Evolutionary conservation across 129 eudicot genomes (phyloP).

Genomic region (Apium graveolens): DNA sequence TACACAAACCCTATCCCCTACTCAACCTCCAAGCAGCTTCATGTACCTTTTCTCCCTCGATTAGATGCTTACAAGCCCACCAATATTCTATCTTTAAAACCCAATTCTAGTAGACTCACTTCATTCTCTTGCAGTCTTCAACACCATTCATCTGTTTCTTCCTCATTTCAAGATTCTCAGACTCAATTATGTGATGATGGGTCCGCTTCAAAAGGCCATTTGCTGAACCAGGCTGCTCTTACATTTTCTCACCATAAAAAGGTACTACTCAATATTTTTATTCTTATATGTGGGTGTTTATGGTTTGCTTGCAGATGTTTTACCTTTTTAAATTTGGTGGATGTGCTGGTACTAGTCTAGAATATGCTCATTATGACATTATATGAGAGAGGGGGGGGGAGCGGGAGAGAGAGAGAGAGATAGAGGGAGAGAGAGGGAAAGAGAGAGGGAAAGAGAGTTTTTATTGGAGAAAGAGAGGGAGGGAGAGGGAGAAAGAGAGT

Average conservation of each 20-base stretch:
- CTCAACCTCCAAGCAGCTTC: conserved; percentile 8
- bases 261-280: conserved; percentile 12
- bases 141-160: conserved; percentile 3
- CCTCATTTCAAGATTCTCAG: neutral
- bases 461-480: too few relatives aligned
- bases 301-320: neutral
- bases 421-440: too few relatives aligned
- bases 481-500: too few relatives aligned
- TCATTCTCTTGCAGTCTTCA: conserved; percentile 24
- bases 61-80: conserved; percentile 21
- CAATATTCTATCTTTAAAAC: neutral
- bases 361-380: neutral
- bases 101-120: conserved; percentile 31
- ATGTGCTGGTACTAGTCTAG: neutral
- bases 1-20: conserved; percentile 23
- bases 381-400: neutral
- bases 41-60: conserved; percentile 41
- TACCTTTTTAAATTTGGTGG: neutral
- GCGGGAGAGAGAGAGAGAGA: neutral
- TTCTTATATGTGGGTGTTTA: neutral
- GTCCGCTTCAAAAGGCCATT: conserved; percentile 22
- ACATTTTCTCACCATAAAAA: conserved; percentile 24
- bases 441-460: too few relatives aligned
- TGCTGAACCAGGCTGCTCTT: conserved; percentile 12
- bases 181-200: conserved; percentile 20